A percentile compares a stretch with the other conserved stretches of the same genome.
These are phyloP conservation scores for Aspergillus terreus DNA, from an alignment of 2,329 filamentous ascomycete species.

Conservation along the genomic window DNA sequence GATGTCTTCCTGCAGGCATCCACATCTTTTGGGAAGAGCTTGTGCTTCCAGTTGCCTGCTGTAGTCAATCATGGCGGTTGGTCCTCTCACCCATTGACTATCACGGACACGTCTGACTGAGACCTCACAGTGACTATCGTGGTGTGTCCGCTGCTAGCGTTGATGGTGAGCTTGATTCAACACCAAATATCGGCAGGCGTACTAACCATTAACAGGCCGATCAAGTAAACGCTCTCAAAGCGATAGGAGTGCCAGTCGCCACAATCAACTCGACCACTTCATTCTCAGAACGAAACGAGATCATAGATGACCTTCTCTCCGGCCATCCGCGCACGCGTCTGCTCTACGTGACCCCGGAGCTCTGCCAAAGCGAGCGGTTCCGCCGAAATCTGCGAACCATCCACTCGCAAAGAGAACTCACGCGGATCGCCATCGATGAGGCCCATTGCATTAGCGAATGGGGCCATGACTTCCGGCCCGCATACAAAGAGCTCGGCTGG, in stretches of 20 bases:
- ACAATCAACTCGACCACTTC: conserved; percentile 84
- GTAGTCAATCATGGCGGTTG: conserved; percentile 80
- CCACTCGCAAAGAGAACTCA: conserved; percentile 77
- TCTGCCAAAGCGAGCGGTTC: conserved; percentile 75
- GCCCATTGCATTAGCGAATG: conserved; percentile 97
- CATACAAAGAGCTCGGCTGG: conserved; percentile 83
- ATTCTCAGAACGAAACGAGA: conserved; percentile 59
- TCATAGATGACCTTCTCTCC: conserved; percentile 78
- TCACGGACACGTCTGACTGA: conserved; percentile 5
- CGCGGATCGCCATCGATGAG: conserved; percentile 85
- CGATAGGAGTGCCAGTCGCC: conserved; percentile 72
- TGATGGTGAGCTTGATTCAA: conserved; percentile 63
- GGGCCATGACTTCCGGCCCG: conserved; percentile 94
- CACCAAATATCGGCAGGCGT: neutral
- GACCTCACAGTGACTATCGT: conserved; percentile 71
- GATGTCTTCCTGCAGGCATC: conserved; percentile 90
- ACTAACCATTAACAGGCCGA: conserved; percentile 62
- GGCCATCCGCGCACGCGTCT: conserved; percentile 80
- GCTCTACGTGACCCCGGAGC: conserved; percentile 90
- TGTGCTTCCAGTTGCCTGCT: conserved; percentile 90
- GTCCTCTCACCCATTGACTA: conserved; percentile 30
- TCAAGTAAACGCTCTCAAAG: conserved; percentile 76
- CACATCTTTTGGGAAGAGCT: conserved; percentile 76
- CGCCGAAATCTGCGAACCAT: conserved; percentile 70
- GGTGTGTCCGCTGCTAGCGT: conserved; percentile 78